Conservation (phyloP, 192 early-diverging fungal genomes). For the Backusella psychrophila region DNA sequence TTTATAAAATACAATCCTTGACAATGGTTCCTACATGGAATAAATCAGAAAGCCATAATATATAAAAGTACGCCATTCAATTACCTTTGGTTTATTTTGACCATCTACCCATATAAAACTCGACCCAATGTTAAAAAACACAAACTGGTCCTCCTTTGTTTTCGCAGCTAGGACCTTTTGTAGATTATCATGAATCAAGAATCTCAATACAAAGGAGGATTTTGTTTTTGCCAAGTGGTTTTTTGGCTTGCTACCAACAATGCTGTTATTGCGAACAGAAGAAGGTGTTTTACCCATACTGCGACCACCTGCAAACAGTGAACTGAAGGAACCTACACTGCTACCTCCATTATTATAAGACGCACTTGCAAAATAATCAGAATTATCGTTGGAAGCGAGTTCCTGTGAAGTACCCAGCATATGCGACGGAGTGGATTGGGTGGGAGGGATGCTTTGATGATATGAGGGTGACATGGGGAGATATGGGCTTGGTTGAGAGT, state of each 20-base stretch:
- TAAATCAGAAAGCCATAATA: no score
- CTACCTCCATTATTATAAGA: conserved; percentile 12
- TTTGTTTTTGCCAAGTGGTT: conserved; percentile 70
- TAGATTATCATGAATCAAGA: conserved; percentile 66
- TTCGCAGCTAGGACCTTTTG: conserved; percentile 52
- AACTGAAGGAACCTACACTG: conserved; percentile 22
- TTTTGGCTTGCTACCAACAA: conserved; percentile 42
- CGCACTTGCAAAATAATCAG: neutral
- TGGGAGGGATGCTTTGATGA: conserved; percentile 7
- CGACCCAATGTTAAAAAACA: conserved; percentile 74
- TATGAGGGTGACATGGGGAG: neutral
- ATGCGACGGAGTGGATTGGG: neutral
- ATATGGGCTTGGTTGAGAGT: neutral
- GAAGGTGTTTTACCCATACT: neutral
- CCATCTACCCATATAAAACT: conserved; percentile 74
- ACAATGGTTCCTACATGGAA: conserved; percentile 61
- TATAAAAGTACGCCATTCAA: no score
- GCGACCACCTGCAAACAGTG: conserved; percentile 5
- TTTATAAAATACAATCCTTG: conserved; percentile 73
- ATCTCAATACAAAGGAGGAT: conserved; percentile 64
- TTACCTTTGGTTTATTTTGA: conserved; percentile 48
- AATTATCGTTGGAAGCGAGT: neutral
- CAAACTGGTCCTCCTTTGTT: conserved; percentile 51
- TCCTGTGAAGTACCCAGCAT: neutral
- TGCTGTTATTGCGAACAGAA: neutral